phyloP scores from a whole-genome alignment of 2,329 filamentous ascomycete species.

The Westerdykella ornata region DNA sequence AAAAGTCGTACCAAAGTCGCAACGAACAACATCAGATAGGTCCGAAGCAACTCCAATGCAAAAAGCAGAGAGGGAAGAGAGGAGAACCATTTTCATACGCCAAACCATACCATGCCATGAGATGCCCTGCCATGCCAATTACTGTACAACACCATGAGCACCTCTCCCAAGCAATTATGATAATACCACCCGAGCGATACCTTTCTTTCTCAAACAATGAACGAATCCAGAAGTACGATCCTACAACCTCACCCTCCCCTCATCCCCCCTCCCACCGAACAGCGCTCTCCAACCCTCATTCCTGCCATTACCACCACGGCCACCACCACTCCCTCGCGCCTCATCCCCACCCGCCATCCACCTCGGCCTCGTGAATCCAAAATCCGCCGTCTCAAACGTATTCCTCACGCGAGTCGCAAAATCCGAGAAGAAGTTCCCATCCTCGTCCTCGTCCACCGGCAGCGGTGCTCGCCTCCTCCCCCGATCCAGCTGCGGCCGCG shows the following conservation, averaged over 20 bases:
- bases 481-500: constrained; percentile 3
- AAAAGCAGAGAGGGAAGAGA: too few relatives aligned
- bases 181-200: too few relatives aligned
- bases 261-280: constrained; percentile 30
- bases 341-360: constrained; percentile 63
- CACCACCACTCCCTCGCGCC: constrained; percentile 5
- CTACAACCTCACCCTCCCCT: constrained; percentile 31
- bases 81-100: too few relatives aligned
- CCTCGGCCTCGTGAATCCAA: constrained; percentile 55
- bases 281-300: constrained; percentile 19
- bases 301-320: constrained; percentile 9
- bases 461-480: constrained; percentile 19
- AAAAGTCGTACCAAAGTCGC: too few relatives aligned
- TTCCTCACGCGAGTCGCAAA: constrained; percentile 84
- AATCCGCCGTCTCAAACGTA: constrained; percentile 69
- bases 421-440: constrained; percentile 76
- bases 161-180: too few relatives aligned
- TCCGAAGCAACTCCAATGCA: too few relatives aligned
- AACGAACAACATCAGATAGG: too few relatives aligned
- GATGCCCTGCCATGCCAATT: too few relatives aligned
- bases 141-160: too few relatives aligned
- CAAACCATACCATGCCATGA: too few relatives aligned
- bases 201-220: too few relatives aligned
- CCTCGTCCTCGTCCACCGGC: constrained; percentile 49
- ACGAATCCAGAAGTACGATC: neutral